Evolutionary conservation across 345 rosid species (phyloP), one percentile per base, ranked within the genome.

Genomic region (Geranium rotundifolium): DNA sequence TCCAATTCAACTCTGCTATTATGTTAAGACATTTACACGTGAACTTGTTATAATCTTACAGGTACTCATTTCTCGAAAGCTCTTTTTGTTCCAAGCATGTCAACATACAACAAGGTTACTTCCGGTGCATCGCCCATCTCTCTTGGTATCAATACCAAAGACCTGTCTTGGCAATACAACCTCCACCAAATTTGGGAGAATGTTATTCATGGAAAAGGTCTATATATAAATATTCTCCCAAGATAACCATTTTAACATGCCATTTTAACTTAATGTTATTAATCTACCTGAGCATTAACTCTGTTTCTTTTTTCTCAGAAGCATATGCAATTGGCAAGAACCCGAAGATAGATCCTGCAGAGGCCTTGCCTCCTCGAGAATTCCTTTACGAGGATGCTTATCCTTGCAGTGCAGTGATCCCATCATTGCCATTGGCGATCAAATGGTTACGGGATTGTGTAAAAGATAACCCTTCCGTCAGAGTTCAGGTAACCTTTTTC

Each of bases 61-160:
- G 97, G 89, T 69, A 79, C 78, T 63, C 82, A 74, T 73, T 88
- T 91, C 77, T 77, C 89, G 13, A 86, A 83, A 78, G 95, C 88
- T 16, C 77, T 91, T 67, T 91, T 91, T 37, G 90, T 83, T 59
- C 97, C 96, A 29, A 84, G 79, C 73, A 77, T 91, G 77, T 91
- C 97, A 57, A 76, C 72, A 4, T 84, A 88, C 75, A 83, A 72
- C 79, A 91, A 83, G 79, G 96, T 91, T 58, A 83, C 84, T 29
- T 86, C 96, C 29, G 81, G 75, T 14, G 56, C 79, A 59, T 71
- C 91, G 2, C 37, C 67, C 5, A 73, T 84, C 65, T 81, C 84
- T 60, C 69, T 72, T 58, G 76, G 76, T 70, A 57, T 74, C 59
- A 60, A 69, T 63, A 69, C 68, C 65, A 78, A 61, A 69, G 88